These are phyloP conservation scores for Arachis stenosperma DNA, from an alignment of 306 rosid genomes.

Conservation along the genomic window DNA sequence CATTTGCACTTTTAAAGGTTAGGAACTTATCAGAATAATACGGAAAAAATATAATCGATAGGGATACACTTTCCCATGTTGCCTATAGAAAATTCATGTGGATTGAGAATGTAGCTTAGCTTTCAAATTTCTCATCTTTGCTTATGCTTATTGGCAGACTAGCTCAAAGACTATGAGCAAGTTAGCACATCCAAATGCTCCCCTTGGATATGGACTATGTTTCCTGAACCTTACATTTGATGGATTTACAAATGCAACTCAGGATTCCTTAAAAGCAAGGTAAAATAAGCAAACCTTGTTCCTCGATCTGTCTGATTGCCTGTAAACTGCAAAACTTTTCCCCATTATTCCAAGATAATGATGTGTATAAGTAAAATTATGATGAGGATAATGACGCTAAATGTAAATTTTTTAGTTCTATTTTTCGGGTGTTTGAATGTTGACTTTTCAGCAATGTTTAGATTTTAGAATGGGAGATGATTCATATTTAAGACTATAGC, in stretches of 20 bases:
- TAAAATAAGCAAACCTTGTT: conserved; percentile 35
- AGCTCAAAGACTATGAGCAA: conserved; percentile 91
- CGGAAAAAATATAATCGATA: neutral
- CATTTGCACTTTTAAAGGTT: conserved; percentile 84
- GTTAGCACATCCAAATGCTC: conserved; percentile 96
- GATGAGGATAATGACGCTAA: neutral
- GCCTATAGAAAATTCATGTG: conserved; percentile 18
- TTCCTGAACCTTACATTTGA: conserved; percentile 95
- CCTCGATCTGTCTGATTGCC: neutral
- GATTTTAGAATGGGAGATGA: neutral
- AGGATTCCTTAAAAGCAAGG: conserved; percentile 90
- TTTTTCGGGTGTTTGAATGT: conserved; percentile 1
- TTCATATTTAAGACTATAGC: neutral
- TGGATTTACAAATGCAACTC: conserved; percentile 99
- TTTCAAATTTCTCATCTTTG: conserved; percentile 22
- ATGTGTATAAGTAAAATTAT: neutral
- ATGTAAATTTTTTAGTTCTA: neutral
- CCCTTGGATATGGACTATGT: conserved; percentile 94
- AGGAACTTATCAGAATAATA: conserved; percentile 12
- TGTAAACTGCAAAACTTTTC: neutral
- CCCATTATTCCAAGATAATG: neutral
- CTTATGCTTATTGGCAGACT: conserved; percentile 62
- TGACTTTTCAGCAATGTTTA: neutral
- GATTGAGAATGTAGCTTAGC: neutral
- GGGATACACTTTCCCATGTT: neutral